phyloP scores from a whole-genome alignment of 768 basidiomycete genomes.

The Tulasnella sp. region DNA sequence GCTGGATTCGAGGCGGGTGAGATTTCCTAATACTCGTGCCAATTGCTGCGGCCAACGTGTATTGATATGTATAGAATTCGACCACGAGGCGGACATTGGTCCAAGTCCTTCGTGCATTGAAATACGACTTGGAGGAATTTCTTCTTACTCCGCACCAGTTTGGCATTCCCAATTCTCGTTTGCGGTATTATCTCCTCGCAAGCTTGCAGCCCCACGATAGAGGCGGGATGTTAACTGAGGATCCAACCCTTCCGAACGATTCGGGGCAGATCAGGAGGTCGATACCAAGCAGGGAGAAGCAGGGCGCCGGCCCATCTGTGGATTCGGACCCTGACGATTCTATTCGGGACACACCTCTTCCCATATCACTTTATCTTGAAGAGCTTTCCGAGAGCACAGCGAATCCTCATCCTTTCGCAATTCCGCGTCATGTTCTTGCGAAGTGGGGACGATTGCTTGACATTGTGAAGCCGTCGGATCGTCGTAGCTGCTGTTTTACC shows the following conservation, averaged over 20 bases:
- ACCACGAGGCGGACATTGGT: slow-evolving; percentile 58
- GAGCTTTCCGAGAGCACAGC: background rate
- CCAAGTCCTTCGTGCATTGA: slow-evolving; percentile 49
- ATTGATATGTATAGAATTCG: slow-evolving; percentile 49
- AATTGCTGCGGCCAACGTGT: slow-evolving; percentile 26
- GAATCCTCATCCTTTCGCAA: slow-evolving; percentile 35
- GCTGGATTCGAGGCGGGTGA: slow-evolving; percentile 69
- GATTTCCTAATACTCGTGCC: background rate
- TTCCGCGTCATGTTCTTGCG: slow-evolving; percentile 59
- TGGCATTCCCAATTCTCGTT: slow-evolving; percentile 75
- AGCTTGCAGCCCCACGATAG: slow-evolving; percentile 39
- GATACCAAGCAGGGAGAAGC: background rate
- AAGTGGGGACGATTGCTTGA: slow-evolving; percentile 82
- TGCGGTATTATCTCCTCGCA: slow-evolving; percentile 77
- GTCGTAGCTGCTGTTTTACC: slow-evolving; percentile 74
- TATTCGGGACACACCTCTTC: background rate
- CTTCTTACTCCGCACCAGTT: slow-evolving; percentile 73
- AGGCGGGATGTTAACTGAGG: background rate
- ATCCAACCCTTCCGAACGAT: background rate
- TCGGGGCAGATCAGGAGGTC: background rate
- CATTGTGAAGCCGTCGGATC: slow-evolving; percentile 62
- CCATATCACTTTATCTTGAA: slow-evolving; percentile 29
- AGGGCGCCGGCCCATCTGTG: too few relatives aligned
- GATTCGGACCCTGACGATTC: background rate
- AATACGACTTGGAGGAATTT: slow-evolving; percentile 59